Evolutionary conservation across 805 yeast genomes (phyloP), one percentile per base, ranked within the genome.

Genomic region (Torulaspora microellipsoides): DNA sequence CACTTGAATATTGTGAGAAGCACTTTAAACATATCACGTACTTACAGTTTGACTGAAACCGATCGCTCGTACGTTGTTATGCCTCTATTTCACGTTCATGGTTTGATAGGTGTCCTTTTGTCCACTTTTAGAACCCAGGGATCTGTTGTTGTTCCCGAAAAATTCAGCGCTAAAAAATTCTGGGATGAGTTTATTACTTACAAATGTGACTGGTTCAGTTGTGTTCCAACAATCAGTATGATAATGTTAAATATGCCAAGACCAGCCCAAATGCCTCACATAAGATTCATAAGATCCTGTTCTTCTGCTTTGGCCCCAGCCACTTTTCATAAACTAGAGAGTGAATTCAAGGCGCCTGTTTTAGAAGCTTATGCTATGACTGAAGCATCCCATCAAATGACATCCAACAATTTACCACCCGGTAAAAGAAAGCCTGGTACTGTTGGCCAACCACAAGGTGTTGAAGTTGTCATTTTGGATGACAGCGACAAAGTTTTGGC

Each of bases 361-460:
- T 58, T 82, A 12, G 90, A 83, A 60, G 89, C 89, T 0, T 83
- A 83, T 56, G 89, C 88, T 4, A 82, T 83, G 87, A 83, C 89
- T 1, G 90, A 83, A 58, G 86, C 86, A 1, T 73, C 85, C n/a
- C 89, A 83, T 60, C 88, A 83, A 61, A 83, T 83, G 81, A 78
- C 85, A 9, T 81, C 88, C 2, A 83, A 83, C 62, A 73, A 76
- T 51, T 63, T 81, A 33, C 85, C 86, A 30, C 81, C 83, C 9
- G 83, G 81, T 11, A 61, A 71, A 47, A 71, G 86, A 49, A 77
- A 75, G 62, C 78, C 87, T 8, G 87, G 88, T 12, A 80, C 88
- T 4, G 88, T 83, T 15, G 87, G 88, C 4, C 79, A 74, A 46
- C 85, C 86, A 8, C 82, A 79, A 53, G 87, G 87, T 29, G 85